Conservation (phyloP, 441 rosid species). For the Cnidoscolus chayamansa region DNA sequence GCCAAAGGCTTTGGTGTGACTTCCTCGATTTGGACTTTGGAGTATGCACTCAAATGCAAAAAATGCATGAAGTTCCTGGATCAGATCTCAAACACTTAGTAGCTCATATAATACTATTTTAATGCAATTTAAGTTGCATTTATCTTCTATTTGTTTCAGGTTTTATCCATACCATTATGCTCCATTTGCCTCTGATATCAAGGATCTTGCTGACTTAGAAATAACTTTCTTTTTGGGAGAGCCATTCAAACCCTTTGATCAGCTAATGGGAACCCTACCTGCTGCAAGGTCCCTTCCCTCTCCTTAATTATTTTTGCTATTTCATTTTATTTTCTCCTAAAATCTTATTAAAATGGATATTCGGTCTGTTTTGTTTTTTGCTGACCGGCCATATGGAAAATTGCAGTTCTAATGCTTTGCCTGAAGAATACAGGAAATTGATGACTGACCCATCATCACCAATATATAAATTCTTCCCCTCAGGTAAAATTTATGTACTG, state of each 20-base stretch:
- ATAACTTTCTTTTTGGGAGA: slow-evolving; percentile 82
- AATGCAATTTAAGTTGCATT: background rate
- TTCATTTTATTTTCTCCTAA: background rate
- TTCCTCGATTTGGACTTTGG: background rate
- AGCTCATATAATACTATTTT: slow-evolving; percentile 1
- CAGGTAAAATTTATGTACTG: slow-evolving; percentile 45
- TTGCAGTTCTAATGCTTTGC: slow-evolving; percentile 82
- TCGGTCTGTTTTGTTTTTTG: background rate
- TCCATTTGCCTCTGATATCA: slow-evolving; percentile 98
- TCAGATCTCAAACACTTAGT: background rate
- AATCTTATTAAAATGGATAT: background rate
- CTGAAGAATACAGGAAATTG: slow-evolving; percentile 66
- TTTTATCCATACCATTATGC: slow-evolving; percentile 97
- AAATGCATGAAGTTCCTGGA: background rate
- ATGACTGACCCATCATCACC: slow-evolving; percentile 88
- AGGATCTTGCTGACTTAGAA: slow-evolving; percentile 69
- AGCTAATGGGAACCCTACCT: slow-evolving; percentile 96
- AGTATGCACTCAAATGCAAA: background rate
- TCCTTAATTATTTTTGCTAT: background rate
- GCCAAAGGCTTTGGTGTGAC: background rate
- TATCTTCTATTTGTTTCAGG: slow-evolving; percentile 50
- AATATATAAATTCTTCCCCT: slow-evolving; percentile 65
- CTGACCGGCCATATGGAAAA: slow-evolving; percentile 21
- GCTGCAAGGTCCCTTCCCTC: slow-evolving; percentile 71
- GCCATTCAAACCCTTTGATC: slow-evolving; percentile 98